These are phyloP conservation scores for Fusarium nurragi DNA, from an alignment of 2,329 filamentous ascomycete species.

Conservation along the genomic window DNA sequence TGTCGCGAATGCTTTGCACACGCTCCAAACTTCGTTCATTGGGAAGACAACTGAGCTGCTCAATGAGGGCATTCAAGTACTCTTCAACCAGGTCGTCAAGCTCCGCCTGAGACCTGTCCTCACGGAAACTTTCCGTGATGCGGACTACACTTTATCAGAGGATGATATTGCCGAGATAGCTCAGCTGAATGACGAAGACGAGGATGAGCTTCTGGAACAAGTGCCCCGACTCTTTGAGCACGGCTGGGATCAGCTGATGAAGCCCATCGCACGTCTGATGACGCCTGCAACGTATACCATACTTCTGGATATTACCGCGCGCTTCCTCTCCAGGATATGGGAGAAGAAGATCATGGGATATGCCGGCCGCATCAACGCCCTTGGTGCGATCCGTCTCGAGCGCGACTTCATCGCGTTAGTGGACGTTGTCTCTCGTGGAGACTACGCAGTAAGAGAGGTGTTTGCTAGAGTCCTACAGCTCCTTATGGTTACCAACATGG, in stretches of 20 bases:
- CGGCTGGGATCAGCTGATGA: constrained; percentile 86
- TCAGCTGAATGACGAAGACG: constrained; percentile 62
- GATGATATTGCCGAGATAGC: constrained; percentile 68
- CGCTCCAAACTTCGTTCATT: constrained; percentile 76
- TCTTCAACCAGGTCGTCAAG: constrained; percentile 89
- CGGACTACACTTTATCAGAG: constrained; percentile 80
- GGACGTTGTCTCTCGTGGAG: constrained; percentile 70
- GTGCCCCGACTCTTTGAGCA: constrained; percentile 83
- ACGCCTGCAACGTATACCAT: constrained; percentile 79
- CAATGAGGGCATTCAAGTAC: constrained; percentile 82
- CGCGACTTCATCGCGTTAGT: constrained; percentile 84
- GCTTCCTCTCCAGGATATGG: constrained; percentile 78
- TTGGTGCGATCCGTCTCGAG: constrained; percentile 85
- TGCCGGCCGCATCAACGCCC: constrained; percentile 79
- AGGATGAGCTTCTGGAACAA: constrained; percentile 67
- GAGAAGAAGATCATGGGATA: constrained; percentile 90
- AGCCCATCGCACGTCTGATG: constrained; percentile 84
- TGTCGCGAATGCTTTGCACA: constrained; percentile 73
- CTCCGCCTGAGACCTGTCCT: constrained; percentile 85
- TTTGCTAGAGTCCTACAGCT: constrained; percentile 84
- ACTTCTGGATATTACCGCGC: constrained; percentile 78
- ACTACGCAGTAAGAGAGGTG: constrained; percentile 79
- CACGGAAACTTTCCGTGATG: constrained; percentile 88
- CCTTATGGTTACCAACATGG: constrained; percentile 89
- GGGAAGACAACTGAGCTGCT: constrained; percentile 84